Evolutionary conservation across 2,329 filamentous ascomycete species (phyloP), one percentile per base, ranked within the genome.

Genomic region (Penicillium paneum): DNA sequence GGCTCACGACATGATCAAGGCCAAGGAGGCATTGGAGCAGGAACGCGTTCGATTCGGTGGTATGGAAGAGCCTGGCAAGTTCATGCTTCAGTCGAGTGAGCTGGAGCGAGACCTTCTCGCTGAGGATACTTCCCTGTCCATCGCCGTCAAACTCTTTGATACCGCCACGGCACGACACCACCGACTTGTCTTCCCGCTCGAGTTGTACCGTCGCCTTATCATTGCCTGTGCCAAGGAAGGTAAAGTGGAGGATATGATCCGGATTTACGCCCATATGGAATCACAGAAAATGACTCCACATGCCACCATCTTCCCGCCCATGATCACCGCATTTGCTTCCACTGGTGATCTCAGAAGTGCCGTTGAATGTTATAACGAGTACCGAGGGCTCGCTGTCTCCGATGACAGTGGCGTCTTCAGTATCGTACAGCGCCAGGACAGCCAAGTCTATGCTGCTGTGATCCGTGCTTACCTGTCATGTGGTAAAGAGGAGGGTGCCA

Each of bases 361-460:
- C 19, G 90, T 97, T 7, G 91, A 96, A 71, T 91, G 91, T 74
- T 99, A 97, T 76, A 93, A 95, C 61, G 90, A 96, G 74, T 97
- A 97, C 80, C 91, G 91, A 68, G 83, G 85, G 42, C 80, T 97
- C 39, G 92, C 93, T n/a, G 84, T 97, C 49, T 86, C 88, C 36
- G 83, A 94, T 69, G 89, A 97, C 71, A 84, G 82, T 36, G 91
- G 91, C 54, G 79, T 85, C 55, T 79, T 86, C 43, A 83, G 83
- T 17, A 78, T 91, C 10, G 79, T 87, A 43, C 81, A 88, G 59
- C 86, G 92, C 47, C 81, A 89, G 44, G 93, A 97, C 69, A 84
- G 87, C 28, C 82, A 91, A 61, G 88, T 97, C 7, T 97, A 99
- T 68, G 91, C 92, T 24, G 83, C 93, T n/a, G 80, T 99, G 50